Conservation (phyloP, 2,329 filamentous ascomycete species). For the Diaporthe citrichinensis region DNA sequence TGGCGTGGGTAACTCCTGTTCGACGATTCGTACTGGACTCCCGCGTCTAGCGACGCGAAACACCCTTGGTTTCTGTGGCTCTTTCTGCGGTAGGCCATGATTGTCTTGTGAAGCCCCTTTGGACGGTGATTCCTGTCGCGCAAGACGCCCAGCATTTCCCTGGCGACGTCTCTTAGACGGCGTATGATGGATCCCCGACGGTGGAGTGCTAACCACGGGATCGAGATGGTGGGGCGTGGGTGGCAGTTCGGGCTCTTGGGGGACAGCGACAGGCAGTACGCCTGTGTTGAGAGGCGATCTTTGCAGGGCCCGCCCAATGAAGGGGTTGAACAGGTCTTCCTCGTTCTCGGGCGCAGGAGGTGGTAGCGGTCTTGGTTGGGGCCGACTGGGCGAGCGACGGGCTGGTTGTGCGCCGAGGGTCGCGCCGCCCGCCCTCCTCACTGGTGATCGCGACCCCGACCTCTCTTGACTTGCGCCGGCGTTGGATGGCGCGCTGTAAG, state of each 20-base stretch:
- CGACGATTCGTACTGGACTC: slow-evolving; percentile 20
- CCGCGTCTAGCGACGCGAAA: slow-evolving; percentile 30
- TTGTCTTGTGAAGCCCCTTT: slow-evolving; percentile 55
- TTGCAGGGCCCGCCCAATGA: slow-evolving; percentile 54
- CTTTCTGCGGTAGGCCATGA: slow-evolving; percentile 36
- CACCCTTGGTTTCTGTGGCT: slow-evolving; percentile 7
- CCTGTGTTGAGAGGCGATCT: slow-evolving; percentile 53
- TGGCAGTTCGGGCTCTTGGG: slow-evolving; percentile 75
- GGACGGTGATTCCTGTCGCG: slow-evolving; percentile 60
- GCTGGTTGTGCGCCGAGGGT: slow-evolving; percentile 48
- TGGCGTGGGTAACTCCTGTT: slow-evolving; percentile 46
- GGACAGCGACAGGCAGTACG: slow-evolving; percentile 50
- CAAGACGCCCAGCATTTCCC: slow-evolving; percentile 16
- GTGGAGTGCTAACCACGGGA: slow-evolving; percentile 67
- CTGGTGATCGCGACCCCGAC: slow-evolving; percentile 48
- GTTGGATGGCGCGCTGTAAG: background rate
- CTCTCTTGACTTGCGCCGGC: slow-evolving; percentile 41
- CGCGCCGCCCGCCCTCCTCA: slow-evolving; percentile 49
- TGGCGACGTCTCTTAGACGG: slow-evolving; percentile 61
- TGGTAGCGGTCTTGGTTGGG: slow-evolving; percentile 60
- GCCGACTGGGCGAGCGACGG: slow-evolving; percentile 56
- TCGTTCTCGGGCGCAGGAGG: slow-evolving; percentile 58
- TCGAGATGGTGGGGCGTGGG: slow-evolving; percentile 68
- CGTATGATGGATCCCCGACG: slow-evolving; percentile 72
- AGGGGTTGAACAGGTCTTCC: slow-evolving; percentile 59